Evolutionary conservation across 768 basidiomycete species (phyloP).

Genomic region (Aureoboletus auriporus): DNA sequence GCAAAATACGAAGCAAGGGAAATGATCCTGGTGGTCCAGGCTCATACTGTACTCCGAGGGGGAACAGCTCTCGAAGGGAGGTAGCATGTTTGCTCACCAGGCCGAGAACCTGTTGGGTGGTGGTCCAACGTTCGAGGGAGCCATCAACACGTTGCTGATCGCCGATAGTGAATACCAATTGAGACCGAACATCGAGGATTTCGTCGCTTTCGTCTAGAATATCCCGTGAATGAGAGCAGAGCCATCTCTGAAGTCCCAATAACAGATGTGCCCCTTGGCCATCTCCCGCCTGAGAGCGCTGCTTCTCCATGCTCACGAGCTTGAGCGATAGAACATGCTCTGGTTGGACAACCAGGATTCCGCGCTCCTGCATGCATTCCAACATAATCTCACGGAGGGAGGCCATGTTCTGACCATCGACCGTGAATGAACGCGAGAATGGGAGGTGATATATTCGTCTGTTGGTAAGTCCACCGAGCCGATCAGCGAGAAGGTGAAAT

Average conservation of each 20-base stretch:
- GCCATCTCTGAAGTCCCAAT: constrained; percentile 17
- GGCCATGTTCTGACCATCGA: constrained; percentile 6
- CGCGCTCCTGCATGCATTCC: background rate
- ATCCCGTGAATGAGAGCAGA: constrained; percentile 13
- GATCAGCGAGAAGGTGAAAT: constrained; percentile 39
- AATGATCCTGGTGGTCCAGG: too few relatives aligned
- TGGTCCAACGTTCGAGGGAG: constrained; percentile 40
- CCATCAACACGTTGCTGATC: constrained; percentile 33
- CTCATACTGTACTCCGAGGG: too few relatives aligned
- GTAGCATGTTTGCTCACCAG: too few relatives aligned
- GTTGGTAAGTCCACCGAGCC: constrained; percentile 39
- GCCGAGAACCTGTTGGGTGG: constrained; percentile 28
- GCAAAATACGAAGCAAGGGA: too few relatives aligned
- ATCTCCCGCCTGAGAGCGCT: constrained; percentile 13
- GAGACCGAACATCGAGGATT: constrained; percentile 24
- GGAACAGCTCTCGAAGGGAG: too few relatives aligned
- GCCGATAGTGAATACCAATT: constrained; percentile 44
- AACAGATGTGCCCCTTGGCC: constrained; percentile 11
- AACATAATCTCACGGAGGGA: constrained; percentile 30
- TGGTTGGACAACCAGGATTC: constrained; percentile 29
- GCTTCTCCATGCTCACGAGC: constrained; percentile 38
- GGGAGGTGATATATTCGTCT: constrained; percentile 43
- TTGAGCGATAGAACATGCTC: constrained; percentile 49
- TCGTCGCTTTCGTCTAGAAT: constrained; percentile 21
- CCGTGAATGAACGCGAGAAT: constrained; percentile 36